Conservation (phyloP, 2,329 filamentous ascomycete species). For the Fusarium sp. region DNA sequence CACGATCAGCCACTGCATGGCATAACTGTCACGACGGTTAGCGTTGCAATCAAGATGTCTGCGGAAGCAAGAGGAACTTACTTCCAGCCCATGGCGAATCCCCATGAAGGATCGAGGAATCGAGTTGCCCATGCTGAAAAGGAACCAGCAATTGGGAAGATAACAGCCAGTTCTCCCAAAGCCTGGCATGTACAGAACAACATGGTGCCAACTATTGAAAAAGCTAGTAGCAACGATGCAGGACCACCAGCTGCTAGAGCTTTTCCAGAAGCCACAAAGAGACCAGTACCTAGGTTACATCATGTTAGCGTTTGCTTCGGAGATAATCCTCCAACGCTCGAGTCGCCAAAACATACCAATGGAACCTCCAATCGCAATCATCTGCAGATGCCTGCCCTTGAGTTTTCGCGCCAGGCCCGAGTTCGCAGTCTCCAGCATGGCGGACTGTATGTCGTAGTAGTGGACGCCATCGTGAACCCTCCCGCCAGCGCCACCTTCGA, state of each 20-base stretch:
- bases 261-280: slow-evolving; percentile 86
- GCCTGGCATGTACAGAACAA: slow-evolving; percentile 93
- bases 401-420: slow-evolving; percentile 81
- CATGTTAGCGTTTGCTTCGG: slow-evolving; percentile 26
- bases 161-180: slow-evolving; percentile 89
- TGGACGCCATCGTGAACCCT: slow-evolving; percentile 56
- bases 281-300: slow-evolving; percentile 72
- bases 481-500: slow-evolving; percentile 44
- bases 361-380: slow-evolving; percentile 96
- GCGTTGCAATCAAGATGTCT: background rate
- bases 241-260: slow-evolving; percentile 81
- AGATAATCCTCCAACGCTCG: slow-evolving; percentile 1
- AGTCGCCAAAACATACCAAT: slow-evolving; percentile 69
- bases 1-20: slow-evolving; percentile 87
- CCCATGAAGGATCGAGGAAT: slow-evolving; percentile 94
- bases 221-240: slow-evolving; percentile 82
- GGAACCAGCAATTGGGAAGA: slow-evolving; percentile 91
- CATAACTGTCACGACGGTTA: slow-evolving; percentile 68
- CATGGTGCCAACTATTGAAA: slow-evolving; percentile 84
- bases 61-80: slow-evolving; percentile 55
- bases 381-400: slow-evolving; percentile 90
- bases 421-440: slow-evolving; percentile 79
- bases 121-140: slow-evolving; percentile 93
- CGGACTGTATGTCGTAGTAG: slow-evolving; percentile 68
- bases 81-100: slow-evolving; percentile 97